These are phyloP conservation scores for Euphorbia tirucalli DNA, from an alignment of 345 rosid species.

Conservation along the genomic window DNA sequence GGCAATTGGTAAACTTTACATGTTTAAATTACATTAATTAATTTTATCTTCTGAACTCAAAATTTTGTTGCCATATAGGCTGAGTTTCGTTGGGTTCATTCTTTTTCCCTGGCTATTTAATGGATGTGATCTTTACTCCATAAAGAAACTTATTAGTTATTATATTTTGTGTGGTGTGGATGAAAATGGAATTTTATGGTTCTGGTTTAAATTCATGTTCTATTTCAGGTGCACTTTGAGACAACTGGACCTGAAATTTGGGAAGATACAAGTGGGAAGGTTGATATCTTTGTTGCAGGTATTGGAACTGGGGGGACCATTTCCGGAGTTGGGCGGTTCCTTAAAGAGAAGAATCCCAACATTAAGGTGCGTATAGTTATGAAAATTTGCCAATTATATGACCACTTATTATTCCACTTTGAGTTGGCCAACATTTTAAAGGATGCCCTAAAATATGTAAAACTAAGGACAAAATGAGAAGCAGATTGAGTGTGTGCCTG, in stretches of 20 bases:
- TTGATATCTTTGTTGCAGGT: conserved; percentile 35
- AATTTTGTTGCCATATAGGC: background rate
- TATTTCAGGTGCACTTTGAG: conserved; percentile 30
- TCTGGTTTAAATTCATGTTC: background rate
- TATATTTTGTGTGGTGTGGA: background rate
- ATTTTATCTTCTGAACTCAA: background rate
- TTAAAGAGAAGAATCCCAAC: conserved; percentile 35
- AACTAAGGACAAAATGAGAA: conserved; percentile 10
- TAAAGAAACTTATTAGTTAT: background rate
- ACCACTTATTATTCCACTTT: background rate
- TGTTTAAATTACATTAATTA: background rate
- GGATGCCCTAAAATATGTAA: background rate
- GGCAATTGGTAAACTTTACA: background rate
- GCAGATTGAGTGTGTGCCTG: background rate
- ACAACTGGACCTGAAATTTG: conserved; percentile 39
- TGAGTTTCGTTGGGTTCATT: background rate
- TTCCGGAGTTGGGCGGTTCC: conserved; percentile 32
- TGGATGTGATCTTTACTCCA: background rate
- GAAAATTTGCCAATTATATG: background rate
- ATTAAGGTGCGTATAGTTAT: conserved; percentile 28
- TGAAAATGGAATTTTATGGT: background rate
- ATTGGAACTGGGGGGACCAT: conserved; percentile 32
- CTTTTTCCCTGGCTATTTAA: background rate
- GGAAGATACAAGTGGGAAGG: conserved; percentile 38
- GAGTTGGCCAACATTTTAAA: conserved; percentile 7